Evolutionary conservation across 768 basidiomycete species (phyloP).

Genomic region (Phanerochaete carnosa): DNA sequence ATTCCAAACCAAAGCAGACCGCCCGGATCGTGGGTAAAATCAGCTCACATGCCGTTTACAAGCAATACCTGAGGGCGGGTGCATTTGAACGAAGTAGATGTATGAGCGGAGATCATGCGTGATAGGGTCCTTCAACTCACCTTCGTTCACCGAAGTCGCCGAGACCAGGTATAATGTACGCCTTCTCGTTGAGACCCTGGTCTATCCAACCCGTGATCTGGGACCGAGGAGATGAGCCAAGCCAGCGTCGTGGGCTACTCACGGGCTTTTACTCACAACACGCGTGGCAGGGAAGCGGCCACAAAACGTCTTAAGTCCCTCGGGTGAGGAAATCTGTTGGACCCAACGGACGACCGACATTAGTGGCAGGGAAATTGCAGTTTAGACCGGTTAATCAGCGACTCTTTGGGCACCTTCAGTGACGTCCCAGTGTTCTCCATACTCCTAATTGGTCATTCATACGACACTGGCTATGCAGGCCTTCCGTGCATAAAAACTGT

Average conservation of each 20-base stretch:
- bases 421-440: too few species aligned
- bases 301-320: slow-evolving; percentile 84
- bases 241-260: background rate
- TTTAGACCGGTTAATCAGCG: background rate
- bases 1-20: background rate
- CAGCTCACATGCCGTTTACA: slow-evolving; percentile 4
- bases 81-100: background rate
- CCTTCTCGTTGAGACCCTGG: slow-evolving; percentile 84
- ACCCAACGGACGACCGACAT: background rate
- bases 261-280: slow-evolving; percentile 51
- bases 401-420: too few species aligned
- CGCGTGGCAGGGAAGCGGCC: slow-evolving; percentile 68
- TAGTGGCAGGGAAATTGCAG: background rate
- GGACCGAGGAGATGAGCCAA: slow-evolving; percentile 4
- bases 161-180: slow-evolving; percentile 90
- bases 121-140: slow-evolving; percentile 32
- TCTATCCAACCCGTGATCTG: slow-evolving; percentile 97
- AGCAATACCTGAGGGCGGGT: slow-evolving; percentile 13
- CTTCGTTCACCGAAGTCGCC: slow-evolving; percentile 96
- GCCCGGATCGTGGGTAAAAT: background rate
- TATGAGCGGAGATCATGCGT: background rate
- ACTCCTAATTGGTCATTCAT: too few species aligned
- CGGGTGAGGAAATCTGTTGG: slow-evolving; percentile 78
- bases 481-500: too few species aligned
- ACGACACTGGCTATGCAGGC: too few species aligned